Evolutionary conservation across 768 basidiomycete species (phyloP), one percentile per base, ranked within the genome.

Genomic region (Peribolospora kevripleyi): DNA sequence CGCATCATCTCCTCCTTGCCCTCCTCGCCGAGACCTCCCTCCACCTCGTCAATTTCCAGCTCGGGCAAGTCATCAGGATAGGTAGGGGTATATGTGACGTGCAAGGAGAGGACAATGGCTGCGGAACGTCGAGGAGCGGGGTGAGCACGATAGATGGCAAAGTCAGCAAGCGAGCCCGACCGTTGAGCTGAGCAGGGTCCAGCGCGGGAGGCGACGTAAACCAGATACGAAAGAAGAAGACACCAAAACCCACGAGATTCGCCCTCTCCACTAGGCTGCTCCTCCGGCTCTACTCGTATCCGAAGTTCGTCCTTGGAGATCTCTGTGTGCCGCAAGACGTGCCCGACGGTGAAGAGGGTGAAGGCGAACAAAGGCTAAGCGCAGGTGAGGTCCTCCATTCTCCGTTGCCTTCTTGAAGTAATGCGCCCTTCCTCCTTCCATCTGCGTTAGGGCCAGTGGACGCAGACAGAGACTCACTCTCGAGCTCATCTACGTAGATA

Each of bases 271-370:
- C 81, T 77, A 56, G 75, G 69, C 5, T 74, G 69, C 55, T 80
- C 79, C 59, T 95, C 91, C 42, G 88, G 86, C 65, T 90, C 87
- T 48, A 84, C 80, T 59, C 79, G 77, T 66, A 97, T 83, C 64
- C 78, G 72, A 52, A 95, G 76, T 63, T 81, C 75, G 62, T 73
- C 77, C 65, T 87, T 81, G 61, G 84, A 85, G 65, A 82, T 65
- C 74, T 82, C 91, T 95, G 82, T 62, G 57, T 62, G 68, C 64
- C 68, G 54, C 10, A 47, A 50, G 68, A 45, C 39, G 68, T 66
- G 70, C 78, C 69, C 79, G 75, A 67, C 60, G 63, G 64, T 54
- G 54, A 55, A 58, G 64, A 63, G 60, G 52, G 59, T 60, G 61
- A 60, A 61, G 62, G 65, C 63, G 40, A 25, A 25, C 25, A 25